phyloP scores from a whole-genome alignment of 257 asterid species.

The Solanum bulbocastanum region DNA sequence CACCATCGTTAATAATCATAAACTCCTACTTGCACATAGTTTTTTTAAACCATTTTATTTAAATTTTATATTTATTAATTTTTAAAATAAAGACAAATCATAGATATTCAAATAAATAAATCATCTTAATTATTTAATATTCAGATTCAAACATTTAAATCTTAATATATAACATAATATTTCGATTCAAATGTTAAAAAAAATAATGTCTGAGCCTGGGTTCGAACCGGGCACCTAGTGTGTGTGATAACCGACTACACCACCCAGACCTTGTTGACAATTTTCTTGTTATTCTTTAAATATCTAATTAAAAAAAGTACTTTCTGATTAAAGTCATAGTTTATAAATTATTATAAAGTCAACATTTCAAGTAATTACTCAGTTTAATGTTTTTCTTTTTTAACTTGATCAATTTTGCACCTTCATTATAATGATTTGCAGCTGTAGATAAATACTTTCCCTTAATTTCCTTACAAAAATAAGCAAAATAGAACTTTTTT shows the following conservation, averaged over 20 bases:
- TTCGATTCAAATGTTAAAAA: too few species aligned
- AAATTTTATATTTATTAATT: too few species aligned
- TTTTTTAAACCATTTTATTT: too few species aligned
- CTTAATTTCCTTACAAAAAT: background rate
- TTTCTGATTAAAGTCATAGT: background rate
- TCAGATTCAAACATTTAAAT: too few species aligned
- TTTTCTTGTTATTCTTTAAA: rapidly evolving
- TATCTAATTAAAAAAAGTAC: background rate
- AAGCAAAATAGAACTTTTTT: background rate
- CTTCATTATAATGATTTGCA: background rate
- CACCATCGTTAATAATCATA: too few species aligned
- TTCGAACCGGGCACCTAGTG: slow-evolving; percentile 97
- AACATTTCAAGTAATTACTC: background rate
- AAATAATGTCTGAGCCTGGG: background rate
- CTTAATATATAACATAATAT: too few species aligned
- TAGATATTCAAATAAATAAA: too few species aligned
- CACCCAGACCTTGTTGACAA: slow-evolving; percentile 56
- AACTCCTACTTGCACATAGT: too few species aligned
- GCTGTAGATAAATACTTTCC: background rate
- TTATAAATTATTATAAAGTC: background rate
- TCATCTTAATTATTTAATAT: too few species aligned
- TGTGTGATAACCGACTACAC: slow-evolving; percentile 99
- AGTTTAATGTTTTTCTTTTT: background rate
- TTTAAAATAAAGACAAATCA: too few species aligned
- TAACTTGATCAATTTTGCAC: background rate